A percentile compares a stretch with the other conserved stretches of the same genome.
Evolutionary conservation across 73 alveolate species (phyloP).

Genomic region (Tetrahymena malaccensis): DNA sequence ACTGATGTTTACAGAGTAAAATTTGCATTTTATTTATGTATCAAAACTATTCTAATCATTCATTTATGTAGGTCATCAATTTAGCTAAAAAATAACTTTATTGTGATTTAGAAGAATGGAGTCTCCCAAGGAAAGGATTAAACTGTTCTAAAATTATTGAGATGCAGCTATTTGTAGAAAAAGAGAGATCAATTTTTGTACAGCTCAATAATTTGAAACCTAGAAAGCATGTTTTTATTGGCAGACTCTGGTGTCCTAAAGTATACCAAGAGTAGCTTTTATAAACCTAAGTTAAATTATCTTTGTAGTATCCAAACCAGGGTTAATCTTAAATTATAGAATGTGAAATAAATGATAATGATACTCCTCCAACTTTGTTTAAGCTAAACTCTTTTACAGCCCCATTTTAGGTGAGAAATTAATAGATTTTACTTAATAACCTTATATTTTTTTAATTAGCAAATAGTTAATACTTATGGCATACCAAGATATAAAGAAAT

Average conservation of each 20-base stretch:
- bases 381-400: neutral
- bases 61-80: neutral
- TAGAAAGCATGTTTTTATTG: neutral
- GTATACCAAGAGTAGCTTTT: neutral
- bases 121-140: neutral
- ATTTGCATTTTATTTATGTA: neutral
- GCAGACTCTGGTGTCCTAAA: neutral
- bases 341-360: neutral
- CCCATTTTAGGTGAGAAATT: neutral
- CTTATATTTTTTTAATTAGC: conserved; percentile 84
- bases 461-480: conserved; percentile 94
- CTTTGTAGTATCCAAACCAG: neutral
- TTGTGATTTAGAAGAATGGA: neutral
- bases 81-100: neutral
- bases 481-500: conserved; percentile 93
- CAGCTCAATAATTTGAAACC: neutral
- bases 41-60: neutral
- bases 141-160: neutral
- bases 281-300: neutral
- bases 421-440: conserved; percentile 63
- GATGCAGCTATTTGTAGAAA: neutral
- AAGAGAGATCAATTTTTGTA: neutral
- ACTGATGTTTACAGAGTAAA: neutral
- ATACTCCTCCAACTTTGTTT: neutral
- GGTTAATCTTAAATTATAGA: neutral